Percentiles rank a stretch among this genome's conserved stretches.
phyloP scores from a whole-genome alignment of 495 filamentous ascomycete genomes.

The Penicillium ucsense region DNA sequence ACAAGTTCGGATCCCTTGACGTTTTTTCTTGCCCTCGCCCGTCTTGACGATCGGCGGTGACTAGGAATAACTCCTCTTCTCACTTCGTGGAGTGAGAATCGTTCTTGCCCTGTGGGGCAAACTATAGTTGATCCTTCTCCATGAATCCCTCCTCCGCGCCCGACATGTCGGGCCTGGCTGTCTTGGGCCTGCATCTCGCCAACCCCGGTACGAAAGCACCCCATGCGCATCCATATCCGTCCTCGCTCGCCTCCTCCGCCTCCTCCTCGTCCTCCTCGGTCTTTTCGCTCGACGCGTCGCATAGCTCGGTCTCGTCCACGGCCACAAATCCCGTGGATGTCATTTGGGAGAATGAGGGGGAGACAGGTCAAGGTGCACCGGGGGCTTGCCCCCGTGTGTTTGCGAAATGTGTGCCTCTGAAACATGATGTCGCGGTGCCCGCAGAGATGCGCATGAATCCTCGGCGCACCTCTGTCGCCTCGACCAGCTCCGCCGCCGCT shows the following conservation, averaged over 20 bases:
- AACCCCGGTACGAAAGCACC: conserved; percentile 32
- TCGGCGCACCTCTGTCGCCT: conserved; percentile 51
- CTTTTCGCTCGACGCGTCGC: conserved; percentile 62
- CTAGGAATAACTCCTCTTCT: too few relatives aligned
- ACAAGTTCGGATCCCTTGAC: too few relatives aligned
- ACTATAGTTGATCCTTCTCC: neutral
- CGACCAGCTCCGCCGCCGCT: conserved; percentile 43
- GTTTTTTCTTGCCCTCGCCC: too few relatives aligned
- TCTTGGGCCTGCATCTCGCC: conserved; percentile 37
- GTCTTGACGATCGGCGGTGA: too few relatives aligned
- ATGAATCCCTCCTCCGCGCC: conserved; percentile 18
- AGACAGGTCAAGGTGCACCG: conserved; percentile 18
- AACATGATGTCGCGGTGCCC: conserved; percentile 42
- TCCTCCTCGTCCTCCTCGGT: conserved; percentile 70
- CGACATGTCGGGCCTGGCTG: conserved; percentile 43
- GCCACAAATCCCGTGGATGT: conserved; percentile 37
- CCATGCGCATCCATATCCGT: conserved; percentile 50
- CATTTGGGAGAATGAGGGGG: conserved; percentile 40
- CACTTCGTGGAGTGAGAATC: too few relatives aligned
- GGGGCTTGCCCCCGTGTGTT: conserved; percentile 19
- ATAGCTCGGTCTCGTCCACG: conserved; percentile 42
- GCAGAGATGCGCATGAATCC: conserved; percentile 71
- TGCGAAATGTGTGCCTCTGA: conserved; percentile 19
- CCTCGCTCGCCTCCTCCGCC: conserved; percentile 60
- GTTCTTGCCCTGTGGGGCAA: too few relatives aligned